Conservation (phyloP, 768 basidiomycete species). For the Tulasnella sp. region DNA sequence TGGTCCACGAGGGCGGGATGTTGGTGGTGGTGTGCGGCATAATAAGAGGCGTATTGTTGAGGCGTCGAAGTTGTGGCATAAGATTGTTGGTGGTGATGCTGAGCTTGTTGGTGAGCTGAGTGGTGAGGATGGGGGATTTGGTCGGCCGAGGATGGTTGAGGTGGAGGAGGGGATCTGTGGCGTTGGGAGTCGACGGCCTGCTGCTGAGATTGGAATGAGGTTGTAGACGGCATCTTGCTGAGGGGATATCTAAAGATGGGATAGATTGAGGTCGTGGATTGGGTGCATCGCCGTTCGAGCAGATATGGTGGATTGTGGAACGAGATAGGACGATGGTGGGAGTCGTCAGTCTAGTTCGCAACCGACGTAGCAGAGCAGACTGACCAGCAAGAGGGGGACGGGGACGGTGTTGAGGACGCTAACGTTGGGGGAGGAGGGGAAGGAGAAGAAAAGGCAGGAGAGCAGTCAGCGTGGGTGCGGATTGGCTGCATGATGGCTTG, state of each 20-base stretch:
- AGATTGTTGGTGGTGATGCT: constrained; percentile 31
- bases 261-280: not conserved
- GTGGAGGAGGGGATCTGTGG: constrained; percentile 15
- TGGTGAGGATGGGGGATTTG: constrained; percentile 18
- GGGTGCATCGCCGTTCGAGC: not conserved
- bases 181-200: constrained; percentile 19
- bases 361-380: not conserved
- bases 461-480: constrained; percentile 16
- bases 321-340: not conserved
- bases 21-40: constrained; percentile 26
- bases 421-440: not conserved
- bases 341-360: constrained; percentile 15
- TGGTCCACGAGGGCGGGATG: constrained; percentile 27
- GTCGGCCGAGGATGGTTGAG: not conserved
- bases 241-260: constrained; percentile 5
- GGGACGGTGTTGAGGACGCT: constrained; percentile 9
- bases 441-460: constrained; percentile 15
- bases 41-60: not conserved
- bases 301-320: not conserved
- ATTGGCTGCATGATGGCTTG: constrained; percentile 16
- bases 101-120: constrained; percentile 11
- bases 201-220: constrained; percentile 18
- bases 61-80: not conserved
- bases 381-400: not conserved
- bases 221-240: constrained; percentile 17